These are phyloP conservation scores for Scleromitrula shiraiana DNA, from an alignment of 2,329 filamentous ascomycete species.

Conservation along the genomic window DNA sequence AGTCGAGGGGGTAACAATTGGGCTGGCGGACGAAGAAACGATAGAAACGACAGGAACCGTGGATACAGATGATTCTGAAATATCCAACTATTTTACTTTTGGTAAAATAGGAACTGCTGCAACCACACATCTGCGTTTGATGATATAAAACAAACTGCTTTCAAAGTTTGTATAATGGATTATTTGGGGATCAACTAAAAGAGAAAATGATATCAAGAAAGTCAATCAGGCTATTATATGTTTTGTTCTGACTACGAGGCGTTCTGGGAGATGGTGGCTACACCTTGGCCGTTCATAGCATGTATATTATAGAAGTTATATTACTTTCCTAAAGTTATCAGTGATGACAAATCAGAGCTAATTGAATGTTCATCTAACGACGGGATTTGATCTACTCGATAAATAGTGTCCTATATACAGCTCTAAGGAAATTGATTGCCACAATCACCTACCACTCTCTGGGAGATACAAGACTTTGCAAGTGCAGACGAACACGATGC, in stretches of 20 bases:
- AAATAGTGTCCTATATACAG: no score
- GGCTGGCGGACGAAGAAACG: conserved; percentile 17
- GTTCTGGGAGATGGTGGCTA: background rate
- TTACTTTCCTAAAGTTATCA: no score
- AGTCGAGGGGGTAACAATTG: conserved; percentile 19
- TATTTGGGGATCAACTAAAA: background rate
- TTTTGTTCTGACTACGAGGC: background rate
- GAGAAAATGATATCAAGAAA: background rate
- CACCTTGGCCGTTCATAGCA: no score
- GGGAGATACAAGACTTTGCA: no score
- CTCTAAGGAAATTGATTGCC: no score
- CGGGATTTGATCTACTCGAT: no score
- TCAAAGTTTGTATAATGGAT: background rate
- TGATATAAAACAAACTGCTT: background rate
- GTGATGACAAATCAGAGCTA: no score
- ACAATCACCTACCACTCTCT: no score
- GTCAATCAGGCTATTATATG: background rate
- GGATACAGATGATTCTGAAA: conserved; percentile 20
- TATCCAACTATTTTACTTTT: background rate
- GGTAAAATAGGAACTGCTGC: background rate
- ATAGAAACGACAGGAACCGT: conserved; percentile 13
- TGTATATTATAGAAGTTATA: no score
- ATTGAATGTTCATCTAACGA: no score
- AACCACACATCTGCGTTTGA: background rate
- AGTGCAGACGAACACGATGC: no score